Base-by-base conservation (phyloP, 2,329 filamentous ascomycete species). In the Aspergillus neotritici region DNA sequence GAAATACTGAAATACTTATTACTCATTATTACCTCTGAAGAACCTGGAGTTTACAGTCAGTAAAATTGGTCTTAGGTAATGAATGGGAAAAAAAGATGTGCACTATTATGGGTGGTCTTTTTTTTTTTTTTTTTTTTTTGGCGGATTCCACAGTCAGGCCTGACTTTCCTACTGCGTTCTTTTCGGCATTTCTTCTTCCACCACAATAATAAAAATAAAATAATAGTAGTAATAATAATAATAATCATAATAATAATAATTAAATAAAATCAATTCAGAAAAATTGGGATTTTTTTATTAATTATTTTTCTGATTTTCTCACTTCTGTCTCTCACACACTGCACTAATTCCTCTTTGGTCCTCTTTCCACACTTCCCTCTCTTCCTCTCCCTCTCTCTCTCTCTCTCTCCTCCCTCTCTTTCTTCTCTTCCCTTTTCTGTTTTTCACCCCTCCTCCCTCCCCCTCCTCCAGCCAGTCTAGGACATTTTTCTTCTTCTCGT, bases 371-470 rank as follows among this genome's bases (percentile, higher is more conserved):
- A 37, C 44, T 34, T 41, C 49, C 39, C 42, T 40, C 34, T 43
- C 45, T 34, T 38, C 45, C 41, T 48, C 38, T 33, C 43, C 39
- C 43, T 43, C 44, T 48, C 47, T 44, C 40, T 47, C 49, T 46
- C 41, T 46, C 49, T 56, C 48, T 43, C 46, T 45, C 39, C 38
- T 48, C 39, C 35, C 32, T 17, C 42, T 37, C 29, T 43, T 44
- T 40, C 47, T 44, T 43, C 35, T 36, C 40, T 40, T 46, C 37
- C 43, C 40, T 46, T 49, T 40, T 45, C 37, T 47, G 41, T 49
- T 45, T 46, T 48, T 37, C 43, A 47, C 53, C 51, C 52, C 52
- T 54, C 52, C 48, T 51, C 50, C 48, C 49, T 51, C 52, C 48
- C 43, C 50, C 53, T 49, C 43, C 44, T 42, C 44, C 46, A 46